phyloP scores from a whole-genome alignment of 2,329 filamentous ascomycete genomes.

The Amesomyces nigricolor region DNA sequence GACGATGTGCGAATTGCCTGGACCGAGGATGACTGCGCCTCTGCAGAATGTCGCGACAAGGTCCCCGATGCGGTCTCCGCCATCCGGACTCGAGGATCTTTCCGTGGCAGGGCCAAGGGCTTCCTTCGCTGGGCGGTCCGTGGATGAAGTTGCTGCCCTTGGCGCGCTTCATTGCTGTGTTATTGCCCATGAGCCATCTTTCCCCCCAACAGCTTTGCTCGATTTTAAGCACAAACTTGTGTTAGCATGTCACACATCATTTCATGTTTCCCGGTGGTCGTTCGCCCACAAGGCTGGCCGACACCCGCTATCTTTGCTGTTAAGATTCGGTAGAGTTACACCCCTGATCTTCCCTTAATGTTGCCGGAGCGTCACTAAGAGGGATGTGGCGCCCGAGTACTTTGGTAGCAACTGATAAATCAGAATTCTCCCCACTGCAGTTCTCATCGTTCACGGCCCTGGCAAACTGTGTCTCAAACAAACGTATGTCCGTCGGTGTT shows the following conservation, averaged over 20 bases:
- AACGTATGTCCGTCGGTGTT: too few relatives aligned
- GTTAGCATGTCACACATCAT: slow-evolving; percentile 21
- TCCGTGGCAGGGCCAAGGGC: slow-evolving; percentile 4
- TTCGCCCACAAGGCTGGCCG: neutral
- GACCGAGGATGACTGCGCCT: slow-evolving; percentile 37
- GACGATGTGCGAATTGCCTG: slow-evolving; percentile 42
- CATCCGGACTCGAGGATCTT: neutral
- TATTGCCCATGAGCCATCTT: neutral
- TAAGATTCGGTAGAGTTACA: slow-evolving; percentile 17
- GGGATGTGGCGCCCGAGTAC: slow-evolving; percentile 17
- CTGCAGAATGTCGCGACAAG: slow-evolving; percentile 35
- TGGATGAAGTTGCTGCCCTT: neutral
- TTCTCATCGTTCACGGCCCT: too few relatives aligned
- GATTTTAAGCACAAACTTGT: slow-evolving; percentile 12
- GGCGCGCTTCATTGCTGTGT: neutral
- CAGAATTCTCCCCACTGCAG: too few relatives aligned
- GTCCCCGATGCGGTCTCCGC: slow-evolving; percentile 29
- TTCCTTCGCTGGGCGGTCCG: slow-evolving; percentile 21
- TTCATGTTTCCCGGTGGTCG: slow-evolving; percentile 19
- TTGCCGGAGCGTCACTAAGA: slow-evolving; percentile 16
- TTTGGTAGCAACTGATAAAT: slow-evolving; percentile 3
- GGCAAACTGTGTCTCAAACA: too few relatives aligned
- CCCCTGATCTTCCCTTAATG: slow-evolving; percentile 12
- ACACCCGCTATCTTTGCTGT: slow-evolving; percentile 14
- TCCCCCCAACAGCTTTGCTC: slow-evolving; percentile 8